These are phyloP conservation scores for Eucalyptus curtisii DNA, from an alignment of 345 rosid species.

Conservation along the genomic window DNA sequence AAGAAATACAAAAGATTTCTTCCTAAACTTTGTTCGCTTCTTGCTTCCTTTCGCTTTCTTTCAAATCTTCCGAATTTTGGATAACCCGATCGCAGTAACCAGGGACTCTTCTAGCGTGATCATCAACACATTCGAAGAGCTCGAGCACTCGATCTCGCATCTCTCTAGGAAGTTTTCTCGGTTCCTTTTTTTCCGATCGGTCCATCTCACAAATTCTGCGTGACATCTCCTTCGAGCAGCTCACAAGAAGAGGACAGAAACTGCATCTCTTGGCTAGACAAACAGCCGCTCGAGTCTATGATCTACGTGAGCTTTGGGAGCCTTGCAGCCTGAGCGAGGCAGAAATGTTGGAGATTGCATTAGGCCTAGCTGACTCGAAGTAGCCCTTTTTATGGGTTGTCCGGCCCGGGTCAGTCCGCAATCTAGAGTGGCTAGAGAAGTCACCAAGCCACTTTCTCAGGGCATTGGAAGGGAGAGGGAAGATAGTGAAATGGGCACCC, in stretches of 20 bases:
- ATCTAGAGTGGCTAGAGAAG: not conserved
- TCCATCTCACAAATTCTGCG: constrained; percentile 16
- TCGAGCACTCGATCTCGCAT: constrained; percentile 1
- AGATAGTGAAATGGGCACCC: constrained; percentile 58
- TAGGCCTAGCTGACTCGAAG: constrained; percentile 8
- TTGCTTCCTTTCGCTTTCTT: too few species aligned
- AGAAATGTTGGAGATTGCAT: constrained; percentile 10
- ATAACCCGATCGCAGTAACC: constrained; percentile 2
- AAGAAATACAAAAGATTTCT: too few species aligned
- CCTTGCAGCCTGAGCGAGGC: not conserved
- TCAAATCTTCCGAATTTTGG: not conserved
- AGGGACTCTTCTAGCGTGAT: constrained; percentile 18
- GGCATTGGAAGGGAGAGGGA: constrained; percentile 8
- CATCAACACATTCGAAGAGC: constrained; percentile 12
- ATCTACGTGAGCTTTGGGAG: constrained; percentile 34
- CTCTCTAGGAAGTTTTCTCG: not conserved
- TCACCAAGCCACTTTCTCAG: constrained; percentile 1
- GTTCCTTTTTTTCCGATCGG: constrained; percentile 16
- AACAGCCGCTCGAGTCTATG: constrained; percentile 8
- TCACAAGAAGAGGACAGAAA: not conserved
- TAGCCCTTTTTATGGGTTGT: constrained; percentile 18
- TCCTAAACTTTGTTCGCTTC: too few species aligned
- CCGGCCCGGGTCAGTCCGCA: not conserved
- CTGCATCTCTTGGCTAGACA: constrained; percentile 24
- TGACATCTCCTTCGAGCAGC: constrained; percentile 6